Conservation (phyloP, 768 basidiomycete genomes). For the Thelephora ganbajun region DNA sequence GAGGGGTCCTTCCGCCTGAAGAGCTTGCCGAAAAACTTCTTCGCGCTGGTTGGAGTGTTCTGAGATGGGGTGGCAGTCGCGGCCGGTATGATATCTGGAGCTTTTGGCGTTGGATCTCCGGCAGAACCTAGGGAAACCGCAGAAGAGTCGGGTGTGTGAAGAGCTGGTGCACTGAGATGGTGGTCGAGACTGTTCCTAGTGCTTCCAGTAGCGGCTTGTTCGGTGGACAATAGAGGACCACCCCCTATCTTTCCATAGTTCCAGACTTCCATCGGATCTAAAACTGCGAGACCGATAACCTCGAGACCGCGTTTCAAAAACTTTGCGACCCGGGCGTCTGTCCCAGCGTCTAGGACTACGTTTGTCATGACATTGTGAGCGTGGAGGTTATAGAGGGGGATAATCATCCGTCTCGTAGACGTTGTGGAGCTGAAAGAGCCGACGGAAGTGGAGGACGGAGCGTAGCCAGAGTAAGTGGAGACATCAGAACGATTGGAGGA, state of each 20-base stretch:
- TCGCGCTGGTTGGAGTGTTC: constrained; percentile 22
- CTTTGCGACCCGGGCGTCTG: constrained; percentile 73
- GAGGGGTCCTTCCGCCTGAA: constrained; percentile 44
- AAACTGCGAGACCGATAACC: constrained; percentile 58
- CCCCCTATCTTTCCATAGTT: constrained; percentile 13
- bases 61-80: constrained; percentile 7
- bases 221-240: not conserved
- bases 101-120: constrained; percentile 8
- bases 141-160: constrained; percentile 20
- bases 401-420: constrained; percentile 54
- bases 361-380: constrained; percentile 84
- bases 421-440: constrained; percentile 28
- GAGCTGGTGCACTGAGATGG: constrained; percentile 10
- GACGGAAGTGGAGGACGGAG: constrained; percentile 13
- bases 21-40: constrained; percentile 49
- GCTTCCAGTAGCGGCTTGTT: not conserved
- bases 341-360: constrained; percentile 76
- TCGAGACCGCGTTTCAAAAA: constrained; percentile 40
- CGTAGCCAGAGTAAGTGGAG: constrained; percentile 27
- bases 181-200: constrained; percentile 3
- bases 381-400: constrained; percentile 77
- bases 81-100: constrained; percentile 7
- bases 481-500: constrained; percentile 39
- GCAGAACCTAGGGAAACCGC: constrained; percentile 17
- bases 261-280: constrained; percentile 73